These are phyloP conservation scores for Colletotrichum magnum DNA, from an alignment of 2,329 filamentous ascomycete species.

Conservation along the genomic window DNA sequence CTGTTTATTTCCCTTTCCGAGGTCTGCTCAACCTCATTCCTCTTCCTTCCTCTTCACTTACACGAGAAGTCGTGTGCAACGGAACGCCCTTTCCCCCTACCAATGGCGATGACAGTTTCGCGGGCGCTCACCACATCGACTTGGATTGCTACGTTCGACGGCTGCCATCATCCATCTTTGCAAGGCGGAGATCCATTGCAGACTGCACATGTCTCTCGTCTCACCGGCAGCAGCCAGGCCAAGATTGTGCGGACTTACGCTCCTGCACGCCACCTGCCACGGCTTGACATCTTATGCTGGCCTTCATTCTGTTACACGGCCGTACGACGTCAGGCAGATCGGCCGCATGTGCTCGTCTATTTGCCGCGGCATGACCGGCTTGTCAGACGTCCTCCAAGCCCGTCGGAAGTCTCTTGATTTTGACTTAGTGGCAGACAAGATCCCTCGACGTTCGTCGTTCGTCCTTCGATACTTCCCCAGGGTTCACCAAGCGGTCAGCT, in stretches of 20 bases:
- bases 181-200: not conserved
- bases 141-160: constrained; percentile 5
- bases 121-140: constrained; percentile 1
- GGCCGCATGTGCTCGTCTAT: not conserved
- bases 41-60: constrained; percentile 29
- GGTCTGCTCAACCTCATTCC: not conserved
- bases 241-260: not conserved
- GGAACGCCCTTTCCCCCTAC: not conserved
- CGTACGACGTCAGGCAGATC: not conserved
- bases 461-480: too few relatives aligned
- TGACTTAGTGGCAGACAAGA: not conserved
- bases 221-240: not conserved
- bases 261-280: not conserved
- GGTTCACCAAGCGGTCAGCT: not conserved
- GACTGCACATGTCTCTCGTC: not conserved
- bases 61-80: constrained; percentile 7
- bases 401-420: not conserved
- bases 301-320: not conserved
- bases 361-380: not conserved
- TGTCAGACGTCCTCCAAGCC: not conserved
- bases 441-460: too few relatives aligned
- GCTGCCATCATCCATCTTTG: constrained; percentile 3
- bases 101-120: constrained; percentile 3
- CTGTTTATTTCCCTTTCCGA: not conserved
- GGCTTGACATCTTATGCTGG: not conserved